Base-by-base conservation (phyloP, 768 basidiomycete genomes). In the Lenzites betulinus region DNA sequence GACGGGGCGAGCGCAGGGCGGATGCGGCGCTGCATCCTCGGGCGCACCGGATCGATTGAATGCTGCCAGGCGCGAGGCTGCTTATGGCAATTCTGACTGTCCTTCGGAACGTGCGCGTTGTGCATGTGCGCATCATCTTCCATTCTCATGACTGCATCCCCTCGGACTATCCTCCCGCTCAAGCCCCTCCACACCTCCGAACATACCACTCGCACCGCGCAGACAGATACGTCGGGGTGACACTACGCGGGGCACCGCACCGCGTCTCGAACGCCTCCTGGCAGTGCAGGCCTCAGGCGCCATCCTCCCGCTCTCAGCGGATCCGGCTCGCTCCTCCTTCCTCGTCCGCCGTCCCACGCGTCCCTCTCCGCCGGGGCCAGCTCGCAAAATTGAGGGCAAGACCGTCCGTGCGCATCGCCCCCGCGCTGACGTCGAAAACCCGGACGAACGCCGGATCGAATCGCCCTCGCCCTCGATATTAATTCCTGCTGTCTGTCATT, bases 71-170 rank as follows among this genome's bases (percentile, higher is more conserved):
- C 50, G 46, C 33, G 61, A 38, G 30, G 43, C 63, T 59, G 48
- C 1, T 55, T 56, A 59, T 59, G 64, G 59, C 57, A 61, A 47
- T 38, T 54, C n/a, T 59, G 46, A 36, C 43, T 51, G 36, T 30
- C 22, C 51, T 53, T 54, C 58, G 59, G 59, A 60, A 60, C 59
- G 59, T 64, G 58, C 54, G 47, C 49, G 51, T 36, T 58, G 7
- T 64, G 41, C 64, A 65, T 62, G 64, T 65, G 64, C 64, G 57
- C 64, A 61, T 64, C 59, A 60, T 51, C 60, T 65, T 65, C 64
- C 64, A 65, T 65, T 65, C 64, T 65, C 64, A 65, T 62, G 55
- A 58, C 60, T 53, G 44, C 54, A 55, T 55, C 53, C 25, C 54
- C 50, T 51, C 56, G 56, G 28, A 49, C 56, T 48, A 51, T 39